These are phyloP conservation scores for Gossypium lobatum DNA, from an alignment of 441 rosid genomes.

Conservation along the genomic window DNA sequence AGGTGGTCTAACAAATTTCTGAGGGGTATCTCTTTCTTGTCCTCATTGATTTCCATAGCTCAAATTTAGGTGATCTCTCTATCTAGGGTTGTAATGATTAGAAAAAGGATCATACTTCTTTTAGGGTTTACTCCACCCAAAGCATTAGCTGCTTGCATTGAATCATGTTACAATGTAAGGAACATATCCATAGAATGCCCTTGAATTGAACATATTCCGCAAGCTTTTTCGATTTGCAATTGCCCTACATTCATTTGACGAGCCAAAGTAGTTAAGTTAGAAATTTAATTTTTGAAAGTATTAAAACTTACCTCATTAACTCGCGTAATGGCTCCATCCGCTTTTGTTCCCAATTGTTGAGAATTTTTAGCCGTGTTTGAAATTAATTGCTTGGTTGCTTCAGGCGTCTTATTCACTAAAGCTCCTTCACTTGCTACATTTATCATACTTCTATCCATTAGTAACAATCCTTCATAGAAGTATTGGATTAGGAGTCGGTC, in stretches of 20 bases:
- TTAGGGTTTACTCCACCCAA: neutral
- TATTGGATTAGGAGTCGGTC: no score
- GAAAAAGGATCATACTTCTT: neutral
- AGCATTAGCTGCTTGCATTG: neutral
- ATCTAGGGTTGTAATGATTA: neutral
- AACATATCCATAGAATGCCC: neutral
- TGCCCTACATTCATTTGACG: neutral
- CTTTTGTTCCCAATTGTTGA: neutral
- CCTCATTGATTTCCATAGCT: no score
- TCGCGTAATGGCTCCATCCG: neutral
- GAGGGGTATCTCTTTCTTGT: no score
- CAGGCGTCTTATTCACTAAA: no score
- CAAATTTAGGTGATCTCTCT: neutral
- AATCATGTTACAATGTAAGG: neutral
- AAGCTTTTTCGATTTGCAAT: neutral
- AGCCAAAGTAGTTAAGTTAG: no score
- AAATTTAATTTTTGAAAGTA: no score
- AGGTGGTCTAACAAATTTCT: no score
- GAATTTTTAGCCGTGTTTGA: no score
- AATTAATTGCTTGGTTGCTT: no score
- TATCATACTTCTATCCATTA: no score
- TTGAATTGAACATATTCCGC: neutral
- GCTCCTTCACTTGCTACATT: no score
- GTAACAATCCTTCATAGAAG: no score
- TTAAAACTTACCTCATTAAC: neutral